Evolutionary conservation across 164 flowering plant species (phyloP).

Genomic region (Nelumbo lutea): DNA sequence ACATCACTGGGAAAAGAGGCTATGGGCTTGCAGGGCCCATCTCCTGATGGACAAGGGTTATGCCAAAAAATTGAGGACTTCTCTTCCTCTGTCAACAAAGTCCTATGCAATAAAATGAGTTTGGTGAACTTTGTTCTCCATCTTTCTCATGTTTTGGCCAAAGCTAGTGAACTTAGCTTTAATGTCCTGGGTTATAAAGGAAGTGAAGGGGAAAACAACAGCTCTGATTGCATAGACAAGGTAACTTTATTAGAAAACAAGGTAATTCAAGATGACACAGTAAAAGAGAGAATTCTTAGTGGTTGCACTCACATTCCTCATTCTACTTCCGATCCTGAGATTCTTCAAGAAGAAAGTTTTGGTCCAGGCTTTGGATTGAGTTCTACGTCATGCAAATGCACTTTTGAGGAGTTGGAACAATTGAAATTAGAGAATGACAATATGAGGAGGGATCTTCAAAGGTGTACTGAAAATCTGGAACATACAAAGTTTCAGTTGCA

Average conservation of each 20-base stretch:
- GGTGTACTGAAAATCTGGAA: conserved; percentile 54
- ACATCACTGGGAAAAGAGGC: conserved; percentile 65
- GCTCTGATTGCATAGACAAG: conserved; percentile 82
- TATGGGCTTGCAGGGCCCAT: conserved; percentile 29
- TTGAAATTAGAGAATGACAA: conserved; percentile 66
- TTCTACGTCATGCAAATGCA: conserved; percentile 31
- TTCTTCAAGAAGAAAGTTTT: conserved; percentile 52
- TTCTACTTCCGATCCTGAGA: conserved; percentile 57
- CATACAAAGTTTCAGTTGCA: conserved; percentile 50
- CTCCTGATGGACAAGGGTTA: conserved; percentile 36
- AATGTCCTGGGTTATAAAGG: conserved; percentile 45
- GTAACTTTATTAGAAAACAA: conserved; percentile 75
- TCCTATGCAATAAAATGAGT: conserved; percentile 26
- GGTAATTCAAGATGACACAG: conserved; percentile 32
- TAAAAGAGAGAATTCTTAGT: conserved; percentile 45
- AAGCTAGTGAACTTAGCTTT: conserved; percentile 52
- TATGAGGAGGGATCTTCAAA: conserved; percentile 45
- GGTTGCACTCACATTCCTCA: conserved; percentile 48
- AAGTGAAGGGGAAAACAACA: conserved; percentile 44
- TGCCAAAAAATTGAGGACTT: conserved; percentile 46
- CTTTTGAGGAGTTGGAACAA: conserved; percentile 58
- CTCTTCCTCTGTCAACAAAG: conserved; percentile 41
- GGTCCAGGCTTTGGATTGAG: conserved; percentile 42
- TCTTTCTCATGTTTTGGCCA: conserved; percentile 59
- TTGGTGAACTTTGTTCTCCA: conserved; percentile 54